These are phyloP conservation scores for Solanum hybrid DNA, from an alignment of 305 asterid species.

Conservation along the genomic window DNA sequence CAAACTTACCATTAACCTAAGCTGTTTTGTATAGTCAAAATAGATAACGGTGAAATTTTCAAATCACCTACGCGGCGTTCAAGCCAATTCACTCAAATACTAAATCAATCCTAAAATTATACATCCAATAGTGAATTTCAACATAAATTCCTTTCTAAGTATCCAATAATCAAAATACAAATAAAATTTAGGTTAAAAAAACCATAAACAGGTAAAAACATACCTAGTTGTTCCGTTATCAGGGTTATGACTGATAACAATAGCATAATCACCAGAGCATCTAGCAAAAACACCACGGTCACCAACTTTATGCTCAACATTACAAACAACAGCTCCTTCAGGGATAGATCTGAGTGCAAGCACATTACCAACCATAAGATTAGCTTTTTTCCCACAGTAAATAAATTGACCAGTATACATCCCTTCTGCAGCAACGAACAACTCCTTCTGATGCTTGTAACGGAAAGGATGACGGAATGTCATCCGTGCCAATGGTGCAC, in stretches of 20 bases:
- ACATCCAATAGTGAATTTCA: not conserved
- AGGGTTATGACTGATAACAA: slow-evolving; percentile 85
- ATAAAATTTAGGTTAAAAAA: not conserved
- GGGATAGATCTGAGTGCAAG: slow-evolving; percentile 82
- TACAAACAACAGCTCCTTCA: slow-evolving; percentile 88
- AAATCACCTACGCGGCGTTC: not conserved
- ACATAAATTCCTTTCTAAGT: not conserved
- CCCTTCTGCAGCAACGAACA: slow-evolving; percentile 85
- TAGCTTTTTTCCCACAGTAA: slow-evolving; percentile 87
- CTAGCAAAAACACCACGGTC: slow-evolving; percentile 87
- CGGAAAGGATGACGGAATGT: slow-evolving; percentile 96
- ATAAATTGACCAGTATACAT: slow-evolving; percentile 81
- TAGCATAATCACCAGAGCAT: slow-evolving; percentile 86
- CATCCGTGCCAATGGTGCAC: slow-evolving; percentile 84
- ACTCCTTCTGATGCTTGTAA: slow-evolving; percentile 87
- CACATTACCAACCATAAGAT: slow-evolving; percentile 68
- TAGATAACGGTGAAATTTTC: not conserved
- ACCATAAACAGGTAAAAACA: not conserved
- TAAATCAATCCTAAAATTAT: not conserved
- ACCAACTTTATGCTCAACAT: slow-evolving; percentile 91
- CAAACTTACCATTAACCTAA: not conserved
- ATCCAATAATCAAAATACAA: not conserved
- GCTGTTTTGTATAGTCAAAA: not conserved
- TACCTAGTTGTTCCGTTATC: slow-evolving; percentile 88
- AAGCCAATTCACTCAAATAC: not conserved